A percentile compares a stretch with the other conserved stretches of the same genome.
These are phyloP conservation scores for Sonneratia alba DNA, from an alignment of 345 rosid genomes.

Conservation along the genomic window DNA sequence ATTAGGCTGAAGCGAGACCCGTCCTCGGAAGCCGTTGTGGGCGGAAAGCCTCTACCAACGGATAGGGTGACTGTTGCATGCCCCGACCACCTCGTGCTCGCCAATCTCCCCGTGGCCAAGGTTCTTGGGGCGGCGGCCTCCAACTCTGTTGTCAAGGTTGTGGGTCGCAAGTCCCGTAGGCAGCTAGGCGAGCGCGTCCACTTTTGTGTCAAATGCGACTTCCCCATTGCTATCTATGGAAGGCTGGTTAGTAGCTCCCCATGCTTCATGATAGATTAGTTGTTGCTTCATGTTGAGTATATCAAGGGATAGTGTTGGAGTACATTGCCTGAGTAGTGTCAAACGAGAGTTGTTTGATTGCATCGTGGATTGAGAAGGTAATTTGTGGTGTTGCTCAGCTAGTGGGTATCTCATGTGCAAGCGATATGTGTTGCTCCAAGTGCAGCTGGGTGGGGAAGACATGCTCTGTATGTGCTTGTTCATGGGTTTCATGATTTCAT, in stretches of 20 bases:
- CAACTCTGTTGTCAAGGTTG: slow-evolving; percentile 46
- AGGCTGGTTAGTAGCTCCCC: slow-evolving; percentile 18
- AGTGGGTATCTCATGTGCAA: not conserved
- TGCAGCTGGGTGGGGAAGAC: not conserved
- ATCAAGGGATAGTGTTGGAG: not conserved
- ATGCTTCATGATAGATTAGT: not conserved
- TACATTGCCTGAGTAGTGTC: not conserved
- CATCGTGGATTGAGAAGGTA: not conserved
- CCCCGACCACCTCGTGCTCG: slow-evolving; percentile 88
- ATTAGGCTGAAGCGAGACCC: slow-evolving; percentile 64
- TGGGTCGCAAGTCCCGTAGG: slow-evolving; percentile 85
- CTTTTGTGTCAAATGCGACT: slow-evolving; percentile 91
- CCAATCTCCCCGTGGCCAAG: slow-evolving; percentile 94
- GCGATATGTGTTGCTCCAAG: not conserved
- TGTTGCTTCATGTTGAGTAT: not conserved
- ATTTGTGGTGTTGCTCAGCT: not conserved
- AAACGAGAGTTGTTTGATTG: not conserved
- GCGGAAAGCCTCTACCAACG: slow-evolving; percentile 40
- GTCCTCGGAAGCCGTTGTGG: slow-evolving; percentile 40
- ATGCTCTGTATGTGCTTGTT: not conserved
- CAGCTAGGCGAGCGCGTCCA: slow-evolving; percentile 93
- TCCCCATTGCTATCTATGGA: slow-evolving; percentile 86
- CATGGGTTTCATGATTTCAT: not conserved
- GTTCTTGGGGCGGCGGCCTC: slow-evolving; percentile 75
- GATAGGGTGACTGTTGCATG: slow-evolving; percentile 94